phyloP scores from a whole-genome alignment of 139 green algal species.

The Zygnema cylindricum region DNA sequence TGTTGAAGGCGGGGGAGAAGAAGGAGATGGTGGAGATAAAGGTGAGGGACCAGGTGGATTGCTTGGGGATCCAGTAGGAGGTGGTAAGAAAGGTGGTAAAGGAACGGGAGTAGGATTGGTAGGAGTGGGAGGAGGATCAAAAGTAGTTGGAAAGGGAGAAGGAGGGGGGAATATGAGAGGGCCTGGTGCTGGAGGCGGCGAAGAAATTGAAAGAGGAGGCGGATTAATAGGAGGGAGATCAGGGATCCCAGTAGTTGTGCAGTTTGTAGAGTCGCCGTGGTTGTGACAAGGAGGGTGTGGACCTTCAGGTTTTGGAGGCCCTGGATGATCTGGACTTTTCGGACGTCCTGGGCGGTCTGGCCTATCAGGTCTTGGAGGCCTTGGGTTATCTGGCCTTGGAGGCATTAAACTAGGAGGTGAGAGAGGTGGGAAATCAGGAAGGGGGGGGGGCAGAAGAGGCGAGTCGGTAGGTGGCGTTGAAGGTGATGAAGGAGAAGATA shows the following conservation, averaged over 20 bases:
- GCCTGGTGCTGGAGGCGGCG: neutral
- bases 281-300: too few relatives aligned
- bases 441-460: neutral
- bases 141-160: neutral
- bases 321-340: too few relatives aligned
- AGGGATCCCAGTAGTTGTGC: too few relatives aligned
- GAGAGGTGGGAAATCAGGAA: neutral
- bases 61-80: neutral
- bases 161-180: neutral
- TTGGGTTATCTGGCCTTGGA: too few relatives aligned
- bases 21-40: neutral
- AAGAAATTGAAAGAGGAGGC: neutral
- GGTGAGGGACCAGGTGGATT: neutral
- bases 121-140: neutral
- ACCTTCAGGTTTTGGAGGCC: too few relatives aligned
- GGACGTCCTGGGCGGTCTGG: too few relatives aligned
- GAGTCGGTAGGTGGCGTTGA: neutral
- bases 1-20: neutral
- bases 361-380: too few relatives aligned
- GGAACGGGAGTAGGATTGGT: neutral
- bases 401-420: neutral
- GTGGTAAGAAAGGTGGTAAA: neutral
- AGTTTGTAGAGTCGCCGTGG: too few relatives aligned
- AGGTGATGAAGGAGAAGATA: neutral
- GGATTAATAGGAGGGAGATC: neutral